phyloP scores from a whole-genome alignment of 2,329 filamentous ascomycete species.

The Cadophora sp. region DNA sequence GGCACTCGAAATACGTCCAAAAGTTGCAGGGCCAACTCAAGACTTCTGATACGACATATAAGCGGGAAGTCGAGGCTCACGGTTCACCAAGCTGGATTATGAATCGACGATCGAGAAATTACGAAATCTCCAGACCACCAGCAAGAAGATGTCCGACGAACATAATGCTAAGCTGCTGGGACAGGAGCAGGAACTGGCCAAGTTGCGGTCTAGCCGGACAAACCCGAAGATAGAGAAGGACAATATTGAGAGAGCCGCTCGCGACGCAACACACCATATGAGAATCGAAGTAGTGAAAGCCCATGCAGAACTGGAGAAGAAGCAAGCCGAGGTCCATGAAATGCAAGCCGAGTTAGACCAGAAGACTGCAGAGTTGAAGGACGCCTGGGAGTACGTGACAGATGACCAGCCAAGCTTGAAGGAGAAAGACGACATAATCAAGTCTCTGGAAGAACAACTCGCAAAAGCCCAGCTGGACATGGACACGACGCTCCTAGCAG shows the following conservation, averaged over 20 bases:
- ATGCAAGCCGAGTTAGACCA: background rate
- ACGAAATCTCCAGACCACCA: background rate
- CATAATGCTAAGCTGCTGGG: background rate
- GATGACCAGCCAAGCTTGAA: background rate
- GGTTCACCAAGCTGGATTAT: background rate
- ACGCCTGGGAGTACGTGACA: background rate
- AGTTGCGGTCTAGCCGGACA: background rate
- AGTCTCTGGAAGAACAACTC: background rate
- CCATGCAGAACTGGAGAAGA: too few relatives aligned
- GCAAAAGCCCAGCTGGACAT: background rate
- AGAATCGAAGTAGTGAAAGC: too few relatives aligned
- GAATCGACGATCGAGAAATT: background rate
- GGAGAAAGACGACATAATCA: background rate
- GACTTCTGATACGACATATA: background rate
- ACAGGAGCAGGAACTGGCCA: background rate
- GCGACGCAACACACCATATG: too few relatives aligned
- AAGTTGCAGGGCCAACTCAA: background rate
- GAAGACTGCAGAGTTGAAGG: background rate
- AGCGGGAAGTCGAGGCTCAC: background rate
- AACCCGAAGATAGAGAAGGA: background rate
- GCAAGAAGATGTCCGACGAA: background rate
- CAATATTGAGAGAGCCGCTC: too few relatives aligned
- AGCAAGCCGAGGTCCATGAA: too few relatives aligned
- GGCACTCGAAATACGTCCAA: background rate
- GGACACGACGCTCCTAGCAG: background rate